Base-by-base conservation (phyloP, 306 rosid genomes). In the Senna tora region DNA sequence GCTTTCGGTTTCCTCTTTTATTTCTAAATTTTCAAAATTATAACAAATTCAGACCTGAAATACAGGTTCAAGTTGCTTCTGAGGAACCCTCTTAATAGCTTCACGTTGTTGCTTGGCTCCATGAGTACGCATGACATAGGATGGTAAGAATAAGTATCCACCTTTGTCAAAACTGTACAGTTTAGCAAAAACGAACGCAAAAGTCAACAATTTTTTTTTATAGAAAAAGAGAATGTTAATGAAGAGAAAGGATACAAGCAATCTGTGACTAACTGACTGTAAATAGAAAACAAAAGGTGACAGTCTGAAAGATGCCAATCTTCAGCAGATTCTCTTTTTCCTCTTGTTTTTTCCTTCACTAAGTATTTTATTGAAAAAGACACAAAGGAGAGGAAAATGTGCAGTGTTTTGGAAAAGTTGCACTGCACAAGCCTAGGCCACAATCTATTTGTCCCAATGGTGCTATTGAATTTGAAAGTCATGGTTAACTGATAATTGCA, bases 101-200 rank as follows among this genome's bases (percentile, higher is more conserved):
- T 86, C 95, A 57, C 99, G 97, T 73, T 94, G 99, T 81, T 86
- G 93, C 81, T 75, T 87, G 69, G 85, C 87, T 82, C 99, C 99
- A 79, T 86, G 99, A 71, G 84, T 89, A 65, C 99, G 99, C 97
- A 94, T 94, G 80, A 89, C 79, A 70, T 86, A 82, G 53, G 95
- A 94, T 64, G 97, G 99, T 56, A 94, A 80, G 80, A 82, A 89
- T 55, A 94, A 82, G 90, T 94, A 84, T 45, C 95, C 99, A 52
- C 99, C 99, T 85, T 76, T 89, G 71, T 94, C 99, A 87, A 87
- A 94, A 63, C 99, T 94, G 86, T 49, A 60, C 72, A 73, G 81
- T 47, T 62, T 33, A 69, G 42, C 59, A 80, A 10, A 53, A 25
- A 36, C 79, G 74, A 51, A 72, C 71, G 33, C 46, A 71, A 56